These are phyloP conservation scores for Cryoendolithus antarcticus DNA, from an alignment of 2,329 filamentous ascomycete species.

Conservation along the genomic window DNA sequence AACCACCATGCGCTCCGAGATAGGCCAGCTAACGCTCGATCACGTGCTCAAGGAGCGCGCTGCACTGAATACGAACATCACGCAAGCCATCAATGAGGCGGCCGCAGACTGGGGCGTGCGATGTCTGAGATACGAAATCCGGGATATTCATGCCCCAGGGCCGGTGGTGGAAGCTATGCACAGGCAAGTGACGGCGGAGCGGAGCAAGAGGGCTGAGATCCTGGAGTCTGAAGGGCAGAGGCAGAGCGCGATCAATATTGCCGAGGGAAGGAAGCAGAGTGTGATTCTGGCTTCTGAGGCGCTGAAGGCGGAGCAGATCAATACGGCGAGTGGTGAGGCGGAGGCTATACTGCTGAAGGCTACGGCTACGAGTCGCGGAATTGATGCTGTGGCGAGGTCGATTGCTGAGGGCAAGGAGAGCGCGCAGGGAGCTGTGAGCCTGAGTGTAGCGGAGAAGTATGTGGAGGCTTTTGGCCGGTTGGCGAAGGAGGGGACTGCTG, in stretches of 20 bases:
- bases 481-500: constrained; percentile 87
- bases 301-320: constrained; percentile 79
- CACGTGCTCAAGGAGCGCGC: constrained; percentile 96
- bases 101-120: constrained; percentile 94
- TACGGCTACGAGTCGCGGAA: constrained; percentile 71
- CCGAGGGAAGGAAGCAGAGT: constrained; percentile 91
- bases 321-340: constrained; percentile 81
- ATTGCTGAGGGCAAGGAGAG: constrained; percentile 62
- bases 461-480: constrained; percentile 88
- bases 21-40: constrained; percentile 89
- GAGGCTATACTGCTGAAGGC: constrained; percentile 85
- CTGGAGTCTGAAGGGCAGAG: constrained; percentile 93
- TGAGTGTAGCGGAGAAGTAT: constrained; percentile 93
- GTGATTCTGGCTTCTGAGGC: constrained; percentile 95
- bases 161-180: constrained; percentile 97
- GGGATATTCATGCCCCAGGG: constrained; percentile 91
- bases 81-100: constrained; percentile 96
- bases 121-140: constrained; percentile 92
- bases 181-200: constrained; percentile 91
- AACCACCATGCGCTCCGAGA: constrained; percentile 97
- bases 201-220: constrained; percentile 94
- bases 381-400: constrained; percentile 64
- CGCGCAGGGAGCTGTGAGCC: constrained; percentile 71
- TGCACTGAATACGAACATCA: constrained; percentile 94
- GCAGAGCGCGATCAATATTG: constrained; percentile 97